phyloP scores from a whole-genome alignment of 257 asterid species.

The Euphrasia confusa region DNA sequence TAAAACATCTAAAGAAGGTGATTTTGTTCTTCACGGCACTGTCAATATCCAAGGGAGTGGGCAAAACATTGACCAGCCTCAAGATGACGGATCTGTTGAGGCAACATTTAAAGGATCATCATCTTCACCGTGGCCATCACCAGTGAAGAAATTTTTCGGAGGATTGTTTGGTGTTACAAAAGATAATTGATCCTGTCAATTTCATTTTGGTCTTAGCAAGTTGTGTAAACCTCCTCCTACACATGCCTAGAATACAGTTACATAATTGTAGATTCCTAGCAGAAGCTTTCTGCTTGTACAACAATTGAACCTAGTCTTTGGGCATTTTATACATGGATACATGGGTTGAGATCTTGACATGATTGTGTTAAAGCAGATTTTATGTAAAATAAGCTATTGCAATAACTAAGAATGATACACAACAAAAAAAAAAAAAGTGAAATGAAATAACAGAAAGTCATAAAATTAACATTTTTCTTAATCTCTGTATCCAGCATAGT shows the following conservation, averaged over 20 bases:
- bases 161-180: slow-evolving; percentile 35
- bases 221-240: not conserved
- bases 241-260: not conserved
- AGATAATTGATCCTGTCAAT: slow-evolving; percentile 20
- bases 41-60: not conserved
- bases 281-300: slow-evolving; percentile 5
- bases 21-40: not conserved
- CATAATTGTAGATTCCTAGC: slow-evolving; percentile 12
- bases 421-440: too few species aligned
- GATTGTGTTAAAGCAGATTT: too few species aligned
- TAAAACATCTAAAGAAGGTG: slow-evolving; percentile 18
- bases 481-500: too few species aligned
- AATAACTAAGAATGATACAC: too few species aligned
- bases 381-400: too few species aligned
- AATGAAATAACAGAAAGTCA: too few species aligned
- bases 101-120: slow-evolving; percentile 30
- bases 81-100: slow-evolving; percentile 15
- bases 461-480: too few species aligned
- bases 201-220: not conserved
- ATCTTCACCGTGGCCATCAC: slow-evolving; percentile 33
- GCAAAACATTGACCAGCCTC: slow-evolving; percentile 12
- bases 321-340: too few species aligned
- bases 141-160: slow-evolving; percentile 35
- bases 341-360: too few species aligned
- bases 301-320: too few species aligned